Percentiles rank a stretch among this genome's conserved stretches.
Evolutionary conservation across 2,329 filamentous ascomycete genomes (phyloP).

Genomic region (Fusarium pseudonygamai): DNA sequence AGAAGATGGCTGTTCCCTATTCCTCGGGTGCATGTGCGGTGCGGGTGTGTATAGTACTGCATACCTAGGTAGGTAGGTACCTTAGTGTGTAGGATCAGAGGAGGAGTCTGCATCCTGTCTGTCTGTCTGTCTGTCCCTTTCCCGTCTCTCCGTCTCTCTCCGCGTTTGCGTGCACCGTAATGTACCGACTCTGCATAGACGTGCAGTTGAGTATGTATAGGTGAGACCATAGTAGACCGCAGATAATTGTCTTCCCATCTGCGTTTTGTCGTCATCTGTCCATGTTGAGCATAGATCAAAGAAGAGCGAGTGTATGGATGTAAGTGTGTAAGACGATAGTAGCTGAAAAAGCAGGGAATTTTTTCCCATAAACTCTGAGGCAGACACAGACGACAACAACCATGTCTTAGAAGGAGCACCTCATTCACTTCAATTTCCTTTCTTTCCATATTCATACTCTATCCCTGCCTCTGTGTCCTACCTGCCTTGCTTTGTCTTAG

Average conservation of each 20-base stretch:
- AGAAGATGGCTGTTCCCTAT: slow-evolving; percentile 29
- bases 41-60: not conserved
- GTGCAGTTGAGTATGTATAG: not conserved
- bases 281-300: slow-evolving; percentile 3
- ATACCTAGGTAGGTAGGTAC: not conserved
- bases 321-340: not conserved
- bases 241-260: slow-evolving; percentile 3
- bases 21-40: slow-evolving; percentile 2
- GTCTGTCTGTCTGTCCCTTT: slow-evolving; percentile 9
- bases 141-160: slow-evolving; percentile 34
- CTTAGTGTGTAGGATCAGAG: not conserved
- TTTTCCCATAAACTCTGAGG: not conserved
- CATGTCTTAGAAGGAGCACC: slow-evolving; percentile 20
- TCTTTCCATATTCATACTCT: slow-evolving; percentile 12
- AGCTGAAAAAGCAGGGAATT: not conserved
- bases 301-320: not conserved
- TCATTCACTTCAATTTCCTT: slow-evolving; percentile 29
- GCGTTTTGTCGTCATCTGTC: slow-evolving; percentile 29
- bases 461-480: slow-evolving; percentile 17
- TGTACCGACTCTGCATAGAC: slow-evolving; percentile 34
- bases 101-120: not conserved
- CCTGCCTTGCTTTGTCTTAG: slow-evolving; percentile 33
- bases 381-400: slow-evolving; percentile 16
- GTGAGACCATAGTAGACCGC: not conserved
- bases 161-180: slow-evolving; percentile 29